Evolutionary conservation across 352 stramenopile species (phyloP).

Genomic region (Pythium rishiriense): DNA sequence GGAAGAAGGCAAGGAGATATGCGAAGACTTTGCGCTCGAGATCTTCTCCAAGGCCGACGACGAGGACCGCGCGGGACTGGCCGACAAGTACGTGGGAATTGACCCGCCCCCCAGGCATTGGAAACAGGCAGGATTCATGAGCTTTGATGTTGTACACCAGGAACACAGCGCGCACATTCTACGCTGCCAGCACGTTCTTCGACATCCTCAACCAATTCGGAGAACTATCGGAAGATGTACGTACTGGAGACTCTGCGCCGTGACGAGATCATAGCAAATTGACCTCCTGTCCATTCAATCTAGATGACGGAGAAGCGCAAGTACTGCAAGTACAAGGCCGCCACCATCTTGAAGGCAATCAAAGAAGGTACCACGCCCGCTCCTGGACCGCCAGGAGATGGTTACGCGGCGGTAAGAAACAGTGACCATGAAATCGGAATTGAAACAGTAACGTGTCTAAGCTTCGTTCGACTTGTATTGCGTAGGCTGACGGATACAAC

Average conservation of each 20-base stretch:
- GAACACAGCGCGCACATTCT: conserved; percentile 95
- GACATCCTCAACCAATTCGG: conserved; percentile 97
- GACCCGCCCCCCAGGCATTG: no score
- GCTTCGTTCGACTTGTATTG: neutral
- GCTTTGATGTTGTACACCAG: conserved; percentile 29
- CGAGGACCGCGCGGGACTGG: conserved; percentile 89
- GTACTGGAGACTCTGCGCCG: conserved; percentile 6
- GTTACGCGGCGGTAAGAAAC: conserved; percentile 20
- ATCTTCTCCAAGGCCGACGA: conserved; percentile 95
- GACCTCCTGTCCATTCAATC: neutral
- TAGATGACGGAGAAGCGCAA: conserved; percentile 85
- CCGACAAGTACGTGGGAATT: conserved; percentile 93
- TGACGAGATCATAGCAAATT: neutral
- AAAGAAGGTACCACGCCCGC: conserved; percentile 89
- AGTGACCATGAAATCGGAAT: neutral
- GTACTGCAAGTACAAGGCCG: conserved; percentile 97
- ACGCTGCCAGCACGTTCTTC: conserved; percentile 95
- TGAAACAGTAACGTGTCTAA: neutral
- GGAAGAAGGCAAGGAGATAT: conserved; percentile 90
- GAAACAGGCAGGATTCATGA: no score
- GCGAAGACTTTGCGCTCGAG: conserved; percentile 87
- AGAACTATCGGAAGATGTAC: conserved; percentile 72
- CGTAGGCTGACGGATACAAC: conserved; percentile 8
- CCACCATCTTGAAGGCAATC: conserved; percentile 95
- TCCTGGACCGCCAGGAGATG: conserved; percentile 68